phyloP scores from a whole-genome alignment of 768 basidiomycete genomes.

The Tulasnella sp. region DNA sequence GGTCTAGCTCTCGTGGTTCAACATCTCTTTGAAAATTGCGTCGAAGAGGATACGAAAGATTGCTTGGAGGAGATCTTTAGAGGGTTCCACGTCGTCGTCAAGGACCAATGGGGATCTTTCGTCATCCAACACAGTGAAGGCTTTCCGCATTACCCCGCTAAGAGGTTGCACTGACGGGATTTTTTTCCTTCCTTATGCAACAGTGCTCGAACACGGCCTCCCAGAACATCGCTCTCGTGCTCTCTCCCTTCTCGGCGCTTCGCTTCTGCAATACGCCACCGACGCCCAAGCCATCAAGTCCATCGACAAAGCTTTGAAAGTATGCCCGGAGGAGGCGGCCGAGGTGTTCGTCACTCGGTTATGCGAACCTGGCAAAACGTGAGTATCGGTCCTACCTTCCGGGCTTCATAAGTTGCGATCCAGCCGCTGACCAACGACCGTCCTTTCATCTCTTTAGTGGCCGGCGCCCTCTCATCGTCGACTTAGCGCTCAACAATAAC shows the following conservation, averaged over 20 bases:
- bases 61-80: conserved; percentile 31
- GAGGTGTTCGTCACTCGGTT: conserved; percentile 71
- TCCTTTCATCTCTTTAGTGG: conserved; percentile 40
- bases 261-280: conserved; percentile 73
- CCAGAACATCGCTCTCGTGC: conserved; percentile 68
- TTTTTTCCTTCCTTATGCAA: not conserved
- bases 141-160: not conserved
- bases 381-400: conserved; percentile 25
- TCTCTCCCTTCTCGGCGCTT: conserved; percentile 68
- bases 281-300: conserved; percentile 87
- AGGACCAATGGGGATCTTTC: conserved; percentile 87
- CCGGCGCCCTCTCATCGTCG: conserved; percentile 80
- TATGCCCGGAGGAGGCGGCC: conserved; percentile 63
- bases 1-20: conserved; percentile 28
- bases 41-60: conserved; percentile 29
- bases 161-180: not conserved
- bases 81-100: conserved; percentile 66
- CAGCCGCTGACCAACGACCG: not conserved
- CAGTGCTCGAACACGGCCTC: conserved; percentile 83
- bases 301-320: conserved; percentile 79
- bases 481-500: conserved; percentile 74
- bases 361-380: conserved; percentile 85
- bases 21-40: conserved; percentile 32
- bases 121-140: conserved; percentile 26
- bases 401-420: not conserved